Conservation (phyloP, 257 asterid species). For the Thymus mandschuricus region DNA sequence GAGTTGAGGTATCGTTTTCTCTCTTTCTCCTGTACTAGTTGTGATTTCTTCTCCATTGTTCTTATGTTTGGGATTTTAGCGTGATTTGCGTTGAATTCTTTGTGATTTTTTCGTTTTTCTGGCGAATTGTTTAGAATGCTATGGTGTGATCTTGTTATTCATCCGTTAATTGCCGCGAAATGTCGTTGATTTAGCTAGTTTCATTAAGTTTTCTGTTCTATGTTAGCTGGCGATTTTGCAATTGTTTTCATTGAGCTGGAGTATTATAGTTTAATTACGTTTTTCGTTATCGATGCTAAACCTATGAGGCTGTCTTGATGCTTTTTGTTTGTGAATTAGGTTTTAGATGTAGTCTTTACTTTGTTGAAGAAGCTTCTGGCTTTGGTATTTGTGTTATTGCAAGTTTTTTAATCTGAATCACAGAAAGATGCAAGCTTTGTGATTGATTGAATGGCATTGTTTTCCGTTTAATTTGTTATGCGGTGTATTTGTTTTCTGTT, state of each 20-base stretch:
- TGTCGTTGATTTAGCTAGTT: neutral
- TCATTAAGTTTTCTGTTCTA: neutral
- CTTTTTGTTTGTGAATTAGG: neutral
- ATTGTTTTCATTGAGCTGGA: neutral
- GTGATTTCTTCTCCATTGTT: neutral
- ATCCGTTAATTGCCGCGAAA: neutral
- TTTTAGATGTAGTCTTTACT: neutral
- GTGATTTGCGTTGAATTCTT: neutral
- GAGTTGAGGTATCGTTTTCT: slow-evolving; percentile 41
- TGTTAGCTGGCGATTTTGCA: neutral
- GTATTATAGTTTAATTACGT: neutral
- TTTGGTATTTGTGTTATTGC: neutral
- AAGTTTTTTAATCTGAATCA: neutral
- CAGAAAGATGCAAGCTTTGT: rapidly evolving
- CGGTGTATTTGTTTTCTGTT: neutral
- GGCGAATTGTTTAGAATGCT: no score
- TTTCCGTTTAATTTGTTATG: neutral
- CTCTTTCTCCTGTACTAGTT: neutral
- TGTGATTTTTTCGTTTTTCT: no score
- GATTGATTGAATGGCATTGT: no score
- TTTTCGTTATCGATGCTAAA: neutral
- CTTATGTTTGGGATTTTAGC: neutral
- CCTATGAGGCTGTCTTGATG: neutral
- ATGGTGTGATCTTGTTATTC: neutral
- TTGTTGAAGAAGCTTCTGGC: neutral